These are phyloP conservation scores for Talaromyces verruculosus DNA, from an alignment of 2,329 filamentous ascomycete species.

Conservation along the genomic window DNA sequence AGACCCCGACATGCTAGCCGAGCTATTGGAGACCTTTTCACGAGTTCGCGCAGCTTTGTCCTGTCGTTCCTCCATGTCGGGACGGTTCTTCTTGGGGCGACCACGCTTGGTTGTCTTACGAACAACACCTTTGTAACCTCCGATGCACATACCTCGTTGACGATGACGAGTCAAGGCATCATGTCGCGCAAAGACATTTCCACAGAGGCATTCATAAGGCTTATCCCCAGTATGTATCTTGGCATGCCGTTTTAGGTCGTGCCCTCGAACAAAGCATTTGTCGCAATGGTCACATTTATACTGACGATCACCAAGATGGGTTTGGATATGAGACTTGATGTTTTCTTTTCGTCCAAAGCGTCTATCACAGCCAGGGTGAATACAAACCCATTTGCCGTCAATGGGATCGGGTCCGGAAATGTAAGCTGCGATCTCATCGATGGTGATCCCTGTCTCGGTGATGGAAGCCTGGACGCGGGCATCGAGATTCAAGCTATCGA, in stretches of 20 bases:
- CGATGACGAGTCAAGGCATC: constrained; percentile 92
- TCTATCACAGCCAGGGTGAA: constrained; percentile 78
- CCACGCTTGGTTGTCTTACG: constrained; percentile 67
- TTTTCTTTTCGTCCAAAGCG: constrained; percentile 97
- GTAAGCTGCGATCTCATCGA: constrained; percentile 76
- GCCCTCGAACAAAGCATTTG: constrained; percentile 95
- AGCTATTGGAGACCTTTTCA: constrained; percentile 39
- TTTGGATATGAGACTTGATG: constrained; percentile 97
- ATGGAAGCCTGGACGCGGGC: constrained; percentile 61
- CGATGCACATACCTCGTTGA: constrained; percentile 94
- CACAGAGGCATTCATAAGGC: constrained; percentile 90
- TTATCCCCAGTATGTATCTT: constrained; percentile 98
- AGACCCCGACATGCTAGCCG: constrained; percentile 37
- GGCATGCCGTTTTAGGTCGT: constrained; percentile 94
- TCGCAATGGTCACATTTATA: constrained; percentile 90
- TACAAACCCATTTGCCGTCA: constrained; percentile 78
- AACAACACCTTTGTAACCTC: constrained; percentile 80
- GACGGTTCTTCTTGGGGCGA: constrained; percentile 62
- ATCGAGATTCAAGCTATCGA: constrained; percentile 53
- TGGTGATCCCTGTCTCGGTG: constrained; percentile 77
- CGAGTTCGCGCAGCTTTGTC: constrained; percentile 59
- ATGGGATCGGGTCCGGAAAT: constrained; percentile 69
- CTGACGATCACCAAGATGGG: constrained; percentile 92
- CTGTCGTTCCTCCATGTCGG: constrained; percentile 58
- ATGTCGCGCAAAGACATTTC: constrained; percentile 90